A percentile compares a stretch with the other conserved stretches of the same genome.
phyloP scores from a whole-genome alignment of 805 yeast species.

The Wickerhamomyces mucosus region DNA sequence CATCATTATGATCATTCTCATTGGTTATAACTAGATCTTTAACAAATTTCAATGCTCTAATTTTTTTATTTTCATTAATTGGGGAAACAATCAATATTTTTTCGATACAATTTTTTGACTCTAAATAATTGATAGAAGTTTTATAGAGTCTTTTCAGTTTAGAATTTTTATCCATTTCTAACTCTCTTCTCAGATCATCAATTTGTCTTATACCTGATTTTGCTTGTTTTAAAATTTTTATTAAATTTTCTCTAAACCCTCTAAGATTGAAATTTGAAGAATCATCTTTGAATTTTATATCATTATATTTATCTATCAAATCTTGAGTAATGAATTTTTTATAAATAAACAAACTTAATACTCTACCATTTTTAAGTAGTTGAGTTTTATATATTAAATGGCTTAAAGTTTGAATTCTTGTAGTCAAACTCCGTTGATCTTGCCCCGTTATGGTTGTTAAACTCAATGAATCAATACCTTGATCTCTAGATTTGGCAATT shows the following conservation, averaged over 20 bases:
- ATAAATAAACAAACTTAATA: conserved; percentile 42
- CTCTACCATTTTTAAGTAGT: conserved; percentile 34
- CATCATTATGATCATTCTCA: conserved; percentile 21
- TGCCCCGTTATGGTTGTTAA: conserved; percentile 51
- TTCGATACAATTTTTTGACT: conserved; percentile 34
- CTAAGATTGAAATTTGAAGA: conserved; percentile 18
- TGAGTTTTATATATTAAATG: conserved; percentile 36
- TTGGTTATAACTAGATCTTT: conserved; percentile 29
- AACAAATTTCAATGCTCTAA: conserved; percentile 35
- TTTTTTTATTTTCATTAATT: conserved; percentile 35
- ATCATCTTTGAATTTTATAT: conserved; percentile 1
- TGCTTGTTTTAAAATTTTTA: conserved; percentile 43
- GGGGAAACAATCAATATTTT: conserved; percentile 42
- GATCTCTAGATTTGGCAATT: conserved; percentile 45
- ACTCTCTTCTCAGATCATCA: conserved; percentile 49
- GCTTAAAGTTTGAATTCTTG: conserved; percentile 46
- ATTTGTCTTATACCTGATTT: conserved; percentile 54
- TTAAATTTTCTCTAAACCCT: conserved; percentile 26
- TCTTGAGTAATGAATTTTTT: conserved; percentile 14
- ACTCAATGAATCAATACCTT: conserved; percentile 52
- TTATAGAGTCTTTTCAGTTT: conserved; percentile 37
- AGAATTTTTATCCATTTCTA: conserved; percentile 36
- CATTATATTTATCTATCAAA: conserved; percentile 9
- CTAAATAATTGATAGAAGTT: conserved; percentile 36
- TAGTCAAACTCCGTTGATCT: conserved; percentile 62